These are phyloP conservation scores for Pseudonitzschia pungens DNA, from an alignment of 108 stramenopile species.

Conservation along the genomic window DNA sequence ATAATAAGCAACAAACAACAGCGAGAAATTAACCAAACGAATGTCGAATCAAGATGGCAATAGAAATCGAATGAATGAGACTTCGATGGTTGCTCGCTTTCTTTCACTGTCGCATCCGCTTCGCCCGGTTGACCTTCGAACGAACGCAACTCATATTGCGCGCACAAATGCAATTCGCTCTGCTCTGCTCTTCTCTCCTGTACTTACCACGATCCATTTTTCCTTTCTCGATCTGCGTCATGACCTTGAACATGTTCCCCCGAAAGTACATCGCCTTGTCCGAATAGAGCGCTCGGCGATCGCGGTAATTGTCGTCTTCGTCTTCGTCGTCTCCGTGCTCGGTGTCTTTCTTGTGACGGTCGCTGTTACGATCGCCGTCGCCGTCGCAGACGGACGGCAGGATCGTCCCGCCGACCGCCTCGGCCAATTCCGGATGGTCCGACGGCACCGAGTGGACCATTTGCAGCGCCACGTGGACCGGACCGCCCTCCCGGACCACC, in stretches of 20 bases:
- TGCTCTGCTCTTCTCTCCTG: background rate
- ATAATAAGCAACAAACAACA: too few species aligned
- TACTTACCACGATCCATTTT: constrained; percentile 41
- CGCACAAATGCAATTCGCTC: background rate
- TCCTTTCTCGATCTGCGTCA: constrained; percentile 57
- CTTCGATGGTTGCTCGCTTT: background rate
- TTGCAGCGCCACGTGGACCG: constrained; percentile 76
- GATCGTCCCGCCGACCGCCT: constrained; percentile 57
- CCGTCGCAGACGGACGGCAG: constrained; percentile 39
- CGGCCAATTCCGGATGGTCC: constrained; percentile 7
- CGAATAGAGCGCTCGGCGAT: constrained; percentile 32
- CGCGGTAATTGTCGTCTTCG: constrained; percentile 20
- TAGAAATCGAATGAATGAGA: background rate
- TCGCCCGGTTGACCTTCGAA: too few species aligned
- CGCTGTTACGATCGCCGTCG: constrained; percentile 21
- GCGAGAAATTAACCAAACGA: background rate
- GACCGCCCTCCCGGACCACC: constrained; percentile 74
- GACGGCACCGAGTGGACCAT: constrained; percentile 56
- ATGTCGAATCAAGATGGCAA: background rate
- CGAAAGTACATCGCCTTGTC: constrained; percentile 60
- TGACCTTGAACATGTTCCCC: constrained; percentile 70
- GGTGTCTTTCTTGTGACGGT: too few species aligned
- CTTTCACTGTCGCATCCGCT: too few species aligned
- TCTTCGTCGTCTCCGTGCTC: background rate
- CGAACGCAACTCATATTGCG: background rate